phyloP scores from a whole-genome alignment of 345 rosid genomes.

The Nasturtium officinale region DNA sequence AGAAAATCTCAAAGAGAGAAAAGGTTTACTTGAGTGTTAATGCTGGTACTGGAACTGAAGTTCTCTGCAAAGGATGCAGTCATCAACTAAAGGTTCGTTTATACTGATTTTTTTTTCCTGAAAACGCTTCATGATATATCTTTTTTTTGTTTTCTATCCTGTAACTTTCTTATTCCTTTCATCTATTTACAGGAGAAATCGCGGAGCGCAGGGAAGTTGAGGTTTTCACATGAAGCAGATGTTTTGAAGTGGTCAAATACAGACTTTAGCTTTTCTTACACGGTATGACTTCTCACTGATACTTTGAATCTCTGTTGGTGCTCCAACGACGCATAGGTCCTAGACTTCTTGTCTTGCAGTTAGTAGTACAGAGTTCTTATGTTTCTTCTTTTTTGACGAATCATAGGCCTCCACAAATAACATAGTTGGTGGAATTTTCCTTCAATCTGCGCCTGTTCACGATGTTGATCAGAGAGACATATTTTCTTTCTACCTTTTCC shows the following conservation, averaged over 20 bases:
- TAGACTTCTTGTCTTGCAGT: constrained; percentile 10
- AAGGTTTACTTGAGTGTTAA: constrained; percentile 74
- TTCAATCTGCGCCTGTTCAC: constrained; percentile 71
- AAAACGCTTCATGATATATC: neutral
- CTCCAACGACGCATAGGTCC: constrained; percentile 14
- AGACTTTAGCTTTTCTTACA: constrained; percentile 71
- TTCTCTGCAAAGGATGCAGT: constrained; percentile 67
- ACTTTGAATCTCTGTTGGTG: neutral
- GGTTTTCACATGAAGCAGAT: constrained; percentile 73
- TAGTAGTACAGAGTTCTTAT: neutral
- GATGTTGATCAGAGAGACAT: constrained; percentile 88
- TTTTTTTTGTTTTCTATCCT: neutral
- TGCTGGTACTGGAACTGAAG: constrained; percentile 62
- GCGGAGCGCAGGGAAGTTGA: constrained; percentile 61
- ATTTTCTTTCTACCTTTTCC: constrained; percentile 71
- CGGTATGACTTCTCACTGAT: constrained; percentile 51
- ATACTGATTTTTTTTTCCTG: constrained; percentile 9
- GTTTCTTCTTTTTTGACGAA: neutral
- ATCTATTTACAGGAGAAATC: constrained; percentile 57
- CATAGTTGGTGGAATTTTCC: constrained; percentile 70
- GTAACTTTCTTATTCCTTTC: neutral
- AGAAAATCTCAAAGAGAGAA: constrained; percentile 71
- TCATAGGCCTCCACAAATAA: constrained; percentile 59
- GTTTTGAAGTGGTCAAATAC: constrained; percentile 77
- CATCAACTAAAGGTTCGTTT: constrained; percentile 81